Evolutionary conservation across 1,139 yeast genomes (phyloP).

Genomic region (Yamadazyma buinensis): DNA sequence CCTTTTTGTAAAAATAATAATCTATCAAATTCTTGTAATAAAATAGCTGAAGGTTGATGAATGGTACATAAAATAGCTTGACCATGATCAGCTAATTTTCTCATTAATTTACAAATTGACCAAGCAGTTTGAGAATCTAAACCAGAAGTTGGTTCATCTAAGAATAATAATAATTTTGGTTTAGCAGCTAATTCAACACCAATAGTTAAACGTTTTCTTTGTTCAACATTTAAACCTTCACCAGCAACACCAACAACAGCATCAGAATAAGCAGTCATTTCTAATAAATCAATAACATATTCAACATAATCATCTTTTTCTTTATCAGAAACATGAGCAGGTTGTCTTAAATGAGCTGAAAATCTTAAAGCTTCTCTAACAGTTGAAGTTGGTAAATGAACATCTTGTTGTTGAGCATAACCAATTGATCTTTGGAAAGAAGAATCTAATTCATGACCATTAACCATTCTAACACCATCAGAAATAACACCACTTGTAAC

Average conservation of each 20-base stretch:
- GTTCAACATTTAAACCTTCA: constrained; percentile 75
- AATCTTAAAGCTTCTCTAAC: constrained; percentile 75
- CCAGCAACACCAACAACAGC: constrained; percentile 85
- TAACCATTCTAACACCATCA: constrained; percentile 66
- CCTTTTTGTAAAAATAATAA: constrained; percentile 68
- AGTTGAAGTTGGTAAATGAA: constrained; percentile 67
- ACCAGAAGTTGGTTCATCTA: constrained; percentile 92
- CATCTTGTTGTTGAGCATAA: constrained; percentile 80
- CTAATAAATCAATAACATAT: constrained; percentile 61
- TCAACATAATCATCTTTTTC: constrained; percentile 73
- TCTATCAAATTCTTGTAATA: constrained; percentile 74
- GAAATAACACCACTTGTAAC: constrained; percentile 75
- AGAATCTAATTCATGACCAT: constrained; percentile 62
- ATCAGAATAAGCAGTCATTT: constrained; percentile 71
- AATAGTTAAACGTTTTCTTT: constrained; percentile 76
- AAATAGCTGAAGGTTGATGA: constrained; percentile 76
- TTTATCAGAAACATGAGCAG: constrained; percentile 42
- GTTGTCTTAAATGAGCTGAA: constrained; percentile 76
- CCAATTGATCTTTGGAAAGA: constrained; percentile 83
- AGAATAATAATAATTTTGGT: constrained; percentile 71
- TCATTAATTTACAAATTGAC: constrained; percentile 75
- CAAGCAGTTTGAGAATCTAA: constrained; percentile 91
- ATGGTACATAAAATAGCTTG: constrained; percentile 81
- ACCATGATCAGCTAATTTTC: constrained; percentile 71
- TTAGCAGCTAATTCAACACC: constrained; percentile 87